Evolutionary conservation across 164 flowering plant genomes (phyloP).

Genomic region (Tetrastigma voinierianum): DNA sequence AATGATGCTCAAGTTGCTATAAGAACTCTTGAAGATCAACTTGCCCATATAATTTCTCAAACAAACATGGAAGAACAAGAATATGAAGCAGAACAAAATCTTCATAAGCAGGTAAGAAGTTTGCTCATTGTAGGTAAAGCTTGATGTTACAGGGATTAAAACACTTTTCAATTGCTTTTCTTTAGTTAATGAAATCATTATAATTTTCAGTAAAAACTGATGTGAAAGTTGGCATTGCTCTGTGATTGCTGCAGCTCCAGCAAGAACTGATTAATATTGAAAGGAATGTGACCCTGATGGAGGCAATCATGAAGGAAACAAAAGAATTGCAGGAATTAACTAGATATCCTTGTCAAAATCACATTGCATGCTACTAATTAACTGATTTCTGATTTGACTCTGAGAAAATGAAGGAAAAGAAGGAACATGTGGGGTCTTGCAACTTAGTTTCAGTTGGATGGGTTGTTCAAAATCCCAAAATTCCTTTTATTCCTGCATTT

Average conservation of each 20-base stretch:
- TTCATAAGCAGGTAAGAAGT: conserved; percentile 45
- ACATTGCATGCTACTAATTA: background rate
- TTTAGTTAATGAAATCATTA: background rate
- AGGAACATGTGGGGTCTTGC: background rate
- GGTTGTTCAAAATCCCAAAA: background rate
- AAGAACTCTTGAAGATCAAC: conserved; percentile 34
- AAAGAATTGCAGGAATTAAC: conserved; percentile 53
- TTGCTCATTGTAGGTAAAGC: background rate
- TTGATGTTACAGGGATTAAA: background rate
- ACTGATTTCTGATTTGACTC: background rate
- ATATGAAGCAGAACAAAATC: conserved; percentile 35
- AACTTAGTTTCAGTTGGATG: background rate
- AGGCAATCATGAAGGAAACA: conserved; percentile 41
- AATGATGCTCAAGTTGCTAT: conserved; percentile 25
- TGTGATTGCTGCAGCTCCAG: conserved; percentile 40
- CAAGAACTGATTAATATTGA: conserved; percentile 42
- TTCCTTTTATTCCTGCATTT: background rate
- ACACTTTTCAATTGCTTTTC: background rate
- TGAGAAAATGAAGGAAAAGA: background rate
- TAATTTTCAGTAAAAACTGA: background rate
- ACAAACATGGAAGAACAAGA: conserved; percentile 37
- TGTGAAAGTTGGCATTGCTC: background rate
- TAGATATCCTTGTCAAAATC: conserved; percentile 51
- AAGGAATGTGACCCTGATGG: conserved; percentile 44
- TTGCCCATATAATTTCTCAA: conserved; percentile 36